These are phyloP conservation scores for Plantago coronopus DNA, from an alignment of 305 asterid species.

Conservation along the genomic window DNA sequence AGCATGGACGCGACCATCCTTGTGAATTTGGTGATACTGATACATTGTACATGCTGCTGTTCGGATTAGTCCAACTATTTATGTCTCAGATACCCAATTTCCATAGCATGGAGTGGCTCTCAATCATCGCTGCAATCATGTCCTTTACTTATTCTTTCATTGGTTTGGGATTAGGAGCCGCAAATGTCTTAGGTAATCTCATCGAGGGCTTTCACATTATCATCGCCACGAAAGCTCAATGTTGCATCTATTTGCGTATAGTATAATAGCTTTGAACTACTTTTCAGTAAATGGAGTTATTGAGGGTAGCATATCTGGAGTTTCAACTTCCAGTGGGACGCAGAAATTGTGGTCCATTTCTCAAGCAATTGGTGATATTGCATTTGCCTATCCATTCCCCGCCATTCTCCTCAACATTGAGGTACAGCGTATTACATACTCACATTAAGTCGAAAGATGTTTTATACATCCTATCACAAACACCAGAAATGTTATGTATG, in stretches of 20 bases:
- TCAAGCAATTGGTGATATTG: slow-evolving; percentile 67
- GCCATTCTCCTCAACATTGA: slow-evolving; percentile 62
- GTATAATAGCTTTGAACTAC: background rate
- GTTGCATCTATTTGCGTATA: too few species aligned
- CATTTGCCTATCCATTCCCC: slow-evolving; percentile 71
- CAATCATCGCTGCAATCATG: slow-evolving; percentile 70
- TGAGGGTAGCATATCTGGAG: slow-evolving; percentile 53
- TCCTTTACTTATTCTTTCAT: slow-evolving; percentile 62
- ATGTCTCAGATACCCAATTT: slow-evolving; percentile 73
- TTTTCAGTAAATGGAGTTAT: slow-evolving; percentile 45
- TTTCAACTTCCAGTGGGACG: slow-evolving; percentile 34
- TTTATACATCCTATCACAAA: too few species aligned
- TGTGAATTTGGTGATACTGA: slow-evolving; percentile 39
- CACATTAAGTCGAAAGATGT: too few species aligned
- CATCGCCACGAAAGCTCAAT: background rate
- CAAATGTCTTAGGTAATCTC: slow-evolving; percentile 49
- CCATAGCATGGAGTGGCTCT: slow-evolving; percentile 77
- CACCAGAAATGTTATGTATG: too few species aligned
- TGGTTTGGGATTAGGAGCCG: slow-evolving; percentile 68
- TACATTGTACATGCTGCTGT: slow-evolving; percentile 45
- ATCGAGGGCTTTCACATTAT: background rate
- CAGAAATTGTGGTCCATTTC: slow-evolving; percentile 60
- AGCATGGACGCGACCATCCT: slow-evolving; percentile 34
- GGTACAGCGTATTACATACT: slow-evolving; percentile 27
- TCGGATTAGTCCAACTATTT: slow-evolving; percentile 55